Percentiles rank a stretch among this genome's conserved stretches.
These are phyloP conservation scores for Clarkia xantiana DNA, from an alignment of 345 rosid genomes.

Conservation along the genomic window DNA sequence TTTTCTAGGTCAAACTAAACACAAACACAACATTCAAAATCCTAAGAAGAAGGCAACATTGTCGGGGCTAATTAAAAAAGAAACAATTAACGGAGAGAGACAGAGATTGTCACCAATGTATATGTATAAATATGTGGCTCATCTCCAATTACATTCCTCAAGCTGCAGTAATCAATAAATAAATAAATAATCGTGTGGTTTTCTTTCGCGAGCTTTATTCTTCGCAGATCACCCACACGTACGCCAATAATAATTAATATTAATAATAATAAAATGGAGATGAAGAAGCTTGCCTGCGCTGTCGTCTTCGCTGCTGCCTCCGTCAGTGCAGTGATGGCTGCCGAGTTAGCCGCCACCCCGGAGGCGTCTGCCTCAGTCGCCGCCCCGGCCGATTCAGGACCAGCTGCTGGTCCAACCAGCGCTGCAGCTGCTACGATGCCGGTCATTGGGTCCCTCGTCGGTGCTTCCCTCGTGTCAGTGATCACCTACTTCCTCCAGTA, in stretches of 20 bases:
- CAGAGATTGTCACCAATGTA: too few relatives aligned
- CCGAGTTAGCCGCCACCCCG: constrained; percentile 2
- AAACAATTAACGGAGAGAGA: too few relatives aligned
- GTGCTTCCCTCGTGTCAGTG: constrained; percentile 26
- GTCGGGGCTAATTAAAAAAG: too few relatives aligned
- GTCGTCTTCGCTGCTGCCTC: constrained; percentile 24
- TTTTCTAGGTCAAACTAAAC: too few relatives aligned
- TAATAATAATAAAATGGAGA: constrained; percentile 14
- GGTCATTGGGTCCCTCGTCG: constrained; percentile 18
- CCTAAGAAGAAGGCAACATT: too few relatives aligned
- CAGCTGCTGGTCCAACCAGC: constrained; percentile 1
- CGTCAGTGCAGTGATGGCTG: constrained; percentile 22
- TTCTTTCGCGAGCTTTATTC: constrained; percentile 3
- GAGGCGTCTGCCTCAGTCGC: constrained; percentile 16
- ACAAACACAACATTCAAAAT: too few relatives aligned
- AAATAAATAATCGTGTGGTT: neutral
- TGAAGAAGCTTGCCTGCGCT: constrained; percentile 28
- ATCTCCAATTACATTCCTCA: neutral
- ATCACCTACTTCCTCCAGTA: constrained; percentile 16
- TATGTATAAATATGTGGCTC: neutral
- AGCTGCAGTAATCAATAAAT: neutral
- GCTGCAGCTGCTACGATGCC: constrained; percentile 16
- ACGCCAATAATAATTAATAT: too few relatives aligned
- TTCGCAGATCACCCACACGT: too few relatives aligned
- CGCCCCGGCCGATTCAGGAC: neutral